These are phyloP conservation scores for Colletotrichum tanaceti DNA, from an alignment of 2,329 filamentous ascomycete genomes.

Conservation along the genomic window DNA sequence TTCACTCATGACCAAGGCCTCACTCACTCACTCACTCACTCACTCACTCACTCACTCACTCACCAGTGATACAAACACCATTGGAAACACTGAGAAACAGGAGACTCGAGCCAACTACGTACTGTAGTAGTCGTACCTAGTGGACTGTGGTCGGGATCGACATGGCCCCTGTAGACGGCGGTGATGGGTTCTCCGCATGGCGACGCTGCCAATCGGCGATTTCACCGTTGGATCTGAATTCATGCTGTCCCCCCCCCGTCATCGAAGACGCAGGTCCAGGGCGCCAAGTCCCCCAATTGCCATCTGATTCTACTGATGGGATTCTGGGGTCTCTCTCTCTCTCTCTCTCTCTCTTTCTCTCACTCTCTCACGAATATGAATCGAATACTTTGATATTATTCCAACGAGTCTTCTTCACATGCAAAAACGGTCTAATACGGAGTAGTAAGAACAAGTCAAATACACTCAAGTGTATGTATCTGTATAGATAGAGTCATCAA, in stretches of 20 bases:
- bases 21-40: too few species aligned
- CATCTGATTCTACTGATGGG: constrained; percentile 24
- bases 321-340: too few species aligned
- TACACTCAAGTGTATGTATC: too few species aligned
- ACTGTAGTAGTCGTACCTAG: too few species aligned
- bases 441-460: too few species aligned
- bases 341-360: too few species aligned
- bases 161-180: background rate
- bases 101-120: too few species aligned
- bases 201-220: constrained; percentile 22
- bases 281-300: background rate
- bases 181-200: constrained; percentile 18
- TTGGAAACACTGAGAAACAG: background rate
- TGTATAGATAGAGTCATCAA: too few species aligned
- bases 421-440: background rate
- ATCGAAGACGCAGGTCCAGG: background rate
- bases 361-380: too few species aligned
- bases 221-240: constrained; percentile 23
- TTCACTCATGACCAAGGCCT: background rate
- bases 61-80: too few species aligned
- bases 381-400: background rate
- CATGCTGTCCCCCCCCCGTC: background rate
- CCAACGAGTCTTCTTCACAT: background rate
- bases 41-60: background rate
- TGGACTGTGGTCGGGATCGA: constrained; percentile 22